Evolutionary conservation across 768 basidiomycete species (phyloP), one percentile per base, ranked within the genome.

Genomic region (Russula sp.): DNA sequence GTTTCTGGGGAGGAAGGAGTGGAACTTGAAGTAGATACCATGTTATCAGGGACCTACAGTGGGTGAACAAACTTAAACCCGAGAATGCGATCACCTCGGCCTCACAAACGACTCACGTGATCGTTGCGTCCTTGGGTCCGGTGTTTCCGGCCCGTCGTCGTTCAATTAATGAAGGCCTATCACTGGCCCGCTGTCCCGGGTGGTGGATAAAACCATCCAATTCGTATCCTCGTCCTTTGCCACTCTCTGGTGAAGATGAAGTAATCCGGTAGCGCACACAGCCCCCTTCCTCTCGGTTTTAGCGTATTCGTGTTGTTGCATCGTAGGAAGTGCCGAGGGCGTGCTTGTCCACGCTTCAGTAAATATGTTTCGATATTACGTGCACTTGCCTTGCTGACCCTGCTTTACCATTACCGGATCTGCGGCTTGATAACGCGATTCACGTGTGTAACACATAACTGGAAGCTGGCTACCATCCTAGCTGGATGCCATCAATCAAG

Each of bases 1-100:
- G 59, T 40, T 20, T 63, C 48, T 1, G 59, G 52, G 34, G 63
- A 59, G 8, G 63, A 62, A 48, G 61, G 57, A n/a, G 34, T 49
- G 27, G 65, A 66, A 18, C 55, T 52, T 9, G 62, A 42, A 34
- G 63, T 50, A 13, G 63, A 64, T 55, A 50, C 54, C 59, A 64
- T 64, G 57, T 51, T 59, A 50, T 62, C 48, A 20, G 47, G 7
- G n/a, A 13, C 5, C 4, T 1, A 4, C 42, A 45, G 31, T 14
- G 35, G 7, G 18, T 6, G 20, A 27, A 60, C 49, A 40, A 40
- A 40, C 40, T 40, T 40, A 40, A 40, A 40, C 40, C 37, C 40
- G 58, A 58, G 45, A 53, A 22, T 47, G 27, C 20, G 40, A 52
- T 40, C 20, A 58, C 27, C 35, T 44, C 49, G 8, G 42, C 20